phyloP scores from a whole-genome alignment of 2,329 filamentous ascomycete species.

The Penicillium sp. region DNA sequence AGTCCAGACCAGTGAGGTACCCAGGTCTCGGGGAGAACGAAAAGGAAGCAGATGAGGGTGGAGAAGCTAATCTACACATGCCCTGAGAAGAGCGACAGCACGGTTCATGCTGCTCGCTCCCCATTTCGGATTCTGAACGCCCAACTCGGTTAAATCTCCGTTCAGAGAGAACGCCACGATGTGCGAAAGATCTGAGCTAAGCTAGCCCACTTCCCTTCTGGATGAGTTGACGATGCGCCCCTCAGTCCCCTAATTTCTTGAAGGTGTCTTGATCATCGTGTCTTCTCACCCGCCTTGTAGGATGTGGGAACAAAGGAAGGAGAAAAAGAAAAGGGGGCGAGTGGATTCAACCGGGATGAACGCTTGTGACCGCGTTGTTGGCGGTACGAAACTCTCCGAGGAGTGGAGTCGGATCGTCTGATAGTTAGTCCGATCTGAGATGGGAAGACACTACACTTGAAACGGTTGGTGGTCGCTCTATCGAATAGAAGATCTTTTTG shows the following conservation, averaged over 20 bases:
- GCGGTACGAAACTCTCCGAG: constrained; percentile 14
- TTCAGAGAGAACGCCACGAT: constrained; percentile 12
- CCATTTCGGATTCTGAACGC: no score
- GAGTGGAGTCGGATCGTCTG: constrained; percentile 15
- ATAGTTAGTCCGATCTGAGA: constrained; percentile 26
- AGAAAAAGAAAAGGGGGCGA: constrained; percentile 5
- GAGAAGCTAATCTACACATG: background rate
- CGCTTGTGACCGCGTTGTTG: background rate
- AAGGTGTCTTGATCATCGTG: no score
- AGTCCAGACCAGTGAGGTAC: no score
- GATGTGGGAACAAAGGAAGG: no score
- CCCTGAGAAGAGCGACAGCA: constrained; percentile 7
- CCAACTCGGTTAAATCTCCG: constrained; percentile 18
- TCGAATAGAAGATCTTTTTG: background rate
- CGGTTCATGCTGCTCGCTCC: constrained; percentile 12
- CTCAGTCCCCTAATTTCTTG: no score
- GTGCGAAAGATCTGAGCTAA: constrained; percentile 7
- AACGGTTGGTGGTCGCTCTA: no score
- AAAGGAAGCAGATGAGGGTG: background rate
- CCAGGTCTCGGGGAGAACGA: no score
- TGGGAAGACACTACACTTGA: no score
- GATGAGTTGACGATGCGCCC: no score
- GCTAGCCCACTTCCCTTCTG: background rate
- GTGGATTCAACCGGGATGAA: background rate
- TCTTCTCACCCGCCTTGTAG: no score